Conservation (phyloP, 139 green algal species). For the Asterochloris erici region DNA sequence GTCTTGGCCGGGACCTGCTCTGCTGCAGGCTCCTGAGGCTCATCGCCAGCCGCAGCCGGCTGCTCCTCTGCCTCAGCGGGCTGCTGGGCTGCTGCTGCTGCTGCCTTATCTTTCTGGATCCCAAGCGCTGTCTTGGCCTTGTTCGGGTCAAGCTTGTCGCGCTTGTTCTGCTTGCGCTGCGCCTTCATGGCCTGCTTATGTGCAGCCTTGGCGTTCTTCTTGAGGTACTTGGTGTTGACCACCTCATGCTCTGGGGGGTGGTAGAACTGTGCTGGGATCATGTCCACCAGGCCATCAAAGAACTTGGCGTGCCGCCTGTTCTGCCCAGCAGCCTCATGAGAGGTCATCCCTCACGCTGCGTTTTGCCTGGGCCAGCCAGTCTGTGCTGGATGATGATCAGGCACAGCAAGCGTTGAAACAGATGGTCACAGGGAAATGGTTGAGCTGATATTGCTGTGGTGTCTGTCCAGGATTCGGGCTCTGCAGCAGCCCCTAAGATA, state of each 20-base stretch:
- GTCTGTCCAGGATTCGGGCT: too few species aligned
- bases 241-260: constrained; percentile 16
- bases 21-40: neutral
- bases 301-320: constrained; percentile 31
- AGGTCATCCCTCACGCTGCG: too few species aligned
- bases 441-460: too few species aligned
- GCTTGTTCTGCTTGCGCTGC: constrained; percentile 53
- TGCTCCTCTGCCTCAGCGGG: neutral
- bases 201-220: constrained; percentile 34
- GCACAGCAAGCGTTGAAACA: too few species aligned
- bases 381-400: too few species aligned
- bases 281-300: constrained; percentile 59
- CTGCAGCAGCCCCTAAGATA: too few species aligned
- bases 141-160: constrained; percentile 47
- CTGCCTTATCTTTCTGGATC: constrained; percentile 29
- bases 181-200: constrained; percentile 46
- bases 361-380: too few species aligned
- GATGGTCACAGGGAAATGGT: too few species aligned
- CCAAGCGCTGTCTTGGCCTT: constrained; percentile 36
- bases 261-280: constrained; percentile 55
- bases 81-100: neutral
- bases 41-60: neutral
- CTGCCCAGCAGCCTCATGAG: too few species aligned
- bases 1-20: neutral
- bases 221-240: constrained; percentile 29